Evolutionary conservation across 2,329 filamentous ascomycete genomes (phyloP).

Genomic region (Ploettnerulaceae sp.): DNA sequence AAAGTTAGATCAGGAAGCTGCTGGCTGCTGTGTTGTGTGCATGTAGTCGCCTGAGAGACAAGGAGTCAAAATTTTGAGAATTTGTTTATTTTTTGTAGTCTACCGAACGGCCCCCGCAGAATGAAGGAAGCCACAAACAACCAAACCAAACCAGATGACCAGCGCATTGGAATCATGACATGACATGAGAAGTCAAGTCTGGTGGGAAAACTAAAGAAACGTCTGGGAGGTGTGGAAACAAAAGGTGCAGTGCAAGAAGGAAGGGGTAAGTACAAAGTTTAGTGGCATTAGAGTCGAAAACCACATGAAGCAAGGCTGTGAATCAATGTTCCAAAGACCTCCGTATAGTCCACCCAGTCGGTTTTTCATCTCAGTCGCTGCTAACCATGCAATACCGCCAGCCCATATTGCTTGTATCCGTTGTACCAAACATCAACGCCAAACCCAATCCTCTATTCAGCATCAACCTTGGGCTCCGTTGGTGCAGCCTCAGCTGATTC

Average conservation of each 20-base stretch:
- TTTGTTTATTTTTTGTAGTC: slow-evolving; percentile 32
- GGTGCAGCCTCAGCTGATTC: slow-evolving; percentile 45
- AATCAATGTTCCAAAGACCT: slow-evolving; percentile 30
- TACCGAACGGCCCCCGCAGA: slow-evolving; percentile 12
- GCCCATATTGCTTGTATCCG: slow-evolving; percentile 30
- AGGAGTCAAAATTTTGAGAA: slow-evolving; percentile 20
- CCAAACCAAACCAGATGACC: slow-evolving; percentile 15
- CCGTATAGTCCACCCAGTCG: slow-evolving; percentile 23
- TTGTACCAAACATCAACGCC: slow-evolving; percentile 34
- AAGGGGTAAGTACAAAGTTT: slow-evolving; percentile 27
- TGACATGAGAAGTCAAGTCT: not conserved
- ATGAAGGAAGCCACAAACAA: slow-evolving; percentile 5
- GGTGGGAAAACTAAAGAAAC: slow-evolving; percentile 5
- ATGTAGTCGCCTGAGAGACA: too few relatives aligned
- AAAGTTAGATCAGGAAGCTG: too few relatives aligned
- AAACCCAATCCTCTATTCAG: slow-evolving; percentile 31
- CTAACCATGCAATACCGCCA: slow-evolving; percentile 32
- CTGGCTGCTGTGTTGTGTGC: too few relatives aligned
- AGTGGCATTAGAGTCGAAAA: slow-evolving; percentile 33
- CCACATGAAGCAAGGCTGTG: slow-evolving; percentile 29
- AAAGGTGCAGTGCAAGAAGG: slow-evolving; percentile 13
- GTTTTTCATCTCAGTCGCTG: slow-evolving; percentile 26
- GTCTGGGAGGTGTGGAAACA: slow-evolving; percentile 7
- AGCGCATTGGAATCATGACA: slow-evolving; percentile 12
- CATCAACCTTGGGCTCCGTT: slow-evolving; percentile 32